Evolutionary conservation across 1,139 yeast species (phyloP), one percentile per base, ranked within the genome.

Genomic region (Debaryomyces subglobosus): DNA sequence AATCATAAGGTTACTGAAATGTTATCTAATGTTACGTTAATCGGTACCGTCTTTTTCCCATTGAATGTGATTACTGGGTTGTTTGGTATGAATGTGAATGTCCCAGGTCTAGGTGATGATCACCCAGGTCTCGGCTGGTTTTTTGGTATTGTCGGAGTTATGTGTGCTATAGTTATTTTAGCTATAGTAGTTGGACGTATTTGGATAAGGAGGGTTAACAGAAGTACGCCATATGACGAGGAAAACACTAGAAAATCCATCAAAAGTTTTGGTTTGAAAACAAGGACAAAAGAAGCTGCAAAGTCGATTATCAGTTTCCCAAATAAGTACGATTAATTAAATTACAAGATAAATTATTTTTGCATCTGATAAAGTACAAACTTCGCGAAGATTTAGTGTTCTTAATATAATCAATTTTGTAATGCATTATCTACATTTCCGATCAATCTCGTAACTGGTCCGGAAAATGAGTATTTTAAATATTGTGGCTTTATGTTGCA

Each of bases 221-320:
- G 40, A 20, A 46, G 51, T 3, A 37, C 49, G 5, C 46, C 59
- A 7, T 48, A 42, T 35, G 50, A 53, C 5, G 55, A 57, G 5
- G 48, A 47, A 25, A 58, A 63, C 35, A 52, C 70, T 2, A 59
- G 69, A 45, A 63, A 76, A 44, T 74, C 81, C 7, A 72, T 79
- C 44, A 71, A 67, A 49, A 77, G 79, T 51, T 72, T 78, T 50
- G 73, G 79, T 15, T 66, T 79, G 54, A 73, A 74, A 43, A 64
- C 66, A 48, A 61, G 61, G 39, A 62, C 64, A 9, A 62, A 61
- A 41, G 68, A 58, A 34, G 67, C 63, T 16, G 72, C 79, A 3
- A 71, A 71, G 52, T 71, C 78, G 2, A 64, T 76, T 10, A 62
- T 72, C 35, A 75, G 78, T 52, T 71, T 72, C 56, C 77, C 79